Evolutionary conservation across 2,329 filamentous ascomycete genomes (phyloP), one percentile per base, ranked within the genome.

Genomic region (Aspergillus melleus): DNA sequence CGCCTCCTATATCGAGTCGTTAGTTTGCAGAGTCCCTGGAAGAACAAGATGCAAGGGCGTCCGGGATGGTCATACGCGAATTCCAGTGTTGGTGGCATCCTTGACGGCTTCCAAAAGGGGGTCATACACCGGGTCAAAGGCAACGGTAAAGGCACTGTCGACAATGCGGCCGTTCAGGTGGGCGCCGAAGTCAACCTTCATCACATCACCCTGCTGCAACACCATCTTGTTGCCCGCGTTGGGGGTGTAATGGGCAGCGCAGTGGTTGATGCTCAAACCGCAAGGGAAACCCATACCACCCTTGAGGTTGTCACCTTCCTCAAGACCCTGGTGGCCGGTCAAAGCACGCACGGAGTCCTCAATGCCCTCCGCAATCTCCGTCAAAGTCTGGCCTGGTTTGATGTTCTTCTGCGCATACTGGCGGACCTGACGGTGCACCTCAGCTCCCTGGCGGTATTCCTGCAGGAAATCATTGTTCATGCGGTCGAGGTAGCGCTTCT

Each of bases 271-370:
- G 73, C 89, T 92, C 57, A 96, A 80, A 55, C 92, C 92, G 22
- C 89, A 92, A 5, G 92, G 92, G 78, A 96, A 96, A 4, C 90
- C 92, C 84, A 96, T 91, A 57, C 92, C 91, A 32, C 87, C 91
- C 70, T 87, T 86, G 64, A 93, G 79, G 56, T 87, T 88, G 69
- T 96, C 91, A 5, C 92, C 92, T 68, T 92, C 89, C 62, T 89
- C 84, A 49, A 95, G 77, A 8, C 91, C 92, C 66, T 85, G 81
- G 73, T 96, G 90, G 6, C 90, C 91, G 2, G 89, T 89, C 64
- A 96, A 77, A 32, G 88, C 86, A 64, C 91, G 86, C 39, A 95
- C 90, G 54, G 90, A 85, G 72, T 94, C 86, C 76, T 96, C 92
- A 68, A 96, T 96, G n/a, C 88, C 89, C 73, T 94, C 88, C 9